Conservation (phyloP, 345 rosid genomes). For the Combretum micranthum region DNA sequence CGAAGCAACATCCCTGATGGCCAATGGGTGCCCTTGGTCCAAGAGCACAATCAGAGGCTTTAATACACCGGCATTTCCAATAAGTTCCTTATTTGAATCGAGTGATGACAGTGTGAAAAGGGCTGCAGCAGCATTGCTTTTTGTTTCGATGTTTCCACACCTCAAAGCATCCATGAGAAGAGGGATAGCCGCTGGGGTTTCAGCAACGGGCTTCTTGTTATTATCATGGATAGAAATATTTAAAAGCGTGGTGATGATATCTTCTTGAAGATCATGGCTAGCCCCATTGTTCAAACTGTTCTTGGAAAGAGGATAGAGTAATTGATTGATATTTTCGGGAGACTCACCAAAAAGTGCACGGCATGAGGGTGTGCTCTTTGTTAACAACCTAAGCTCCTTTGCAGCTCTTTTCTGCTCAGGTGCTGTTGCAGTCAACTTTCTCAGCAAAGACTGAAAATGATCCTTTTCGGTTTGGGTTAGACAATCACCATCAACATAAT, state of each 20-base stretch:
- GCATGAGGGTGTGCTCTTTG: slow-evolving; percentile 63
- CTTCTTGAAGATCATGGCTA: slow-evolving; percentile 72
- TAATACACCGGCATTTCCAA: slow-evolving; percentile 71
- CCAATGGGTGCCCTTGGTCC: slow-evolving; percentile 71
- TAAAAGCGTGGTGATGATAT: slow-evolving; percentile 76
- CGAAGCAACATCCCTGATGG: slow-evolving; percentile 87
- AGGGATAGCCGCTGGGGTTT: slow-evolving; percentile 69
- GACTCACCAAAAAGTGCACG: slow-evolving; percentile 72
- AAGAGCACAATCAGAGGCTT: slow-evolving; percentile 70
- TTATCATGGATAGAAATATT: slow-evolving; percentile 88
- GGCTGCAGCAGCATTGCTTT: slow-evolving; percentile 91
- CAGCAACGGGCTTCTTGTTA: slow-evolving; percentile 87
- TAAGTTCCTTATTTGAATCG: slow-evolving; percentile 70
- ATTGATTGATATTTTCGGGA: slow-evolving; percentile 46
- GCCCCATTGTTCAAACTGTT: slow-evolving; percentile 23
- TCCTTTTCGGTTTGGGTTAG: slow-evolving; percentile 53
- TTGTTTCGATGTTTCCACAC: slow-evolving; percentile 58
- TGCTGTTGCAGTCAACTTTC: slow-evolving; percentile 41
- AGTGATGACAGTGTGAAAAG: slow-evolving; percentile 84
- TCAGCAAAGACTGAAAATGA: slow-evolving; percentile 52
- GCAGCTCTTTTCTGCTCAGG: slow-evolving; percentile 75
- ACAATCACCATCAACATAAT: slow-evolving; percentile 36
- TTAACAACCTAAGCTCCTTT: slow-evolving; percentile 62
- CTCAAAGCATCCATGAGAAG: slow-evolving; percentile 64
- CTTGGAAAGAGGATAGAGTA: slow-evolving; percentile 48